phyloP scores from a whole-genome alignment of 352 stramenopile species.

The Globisporangium recalcitrans region DNA sequence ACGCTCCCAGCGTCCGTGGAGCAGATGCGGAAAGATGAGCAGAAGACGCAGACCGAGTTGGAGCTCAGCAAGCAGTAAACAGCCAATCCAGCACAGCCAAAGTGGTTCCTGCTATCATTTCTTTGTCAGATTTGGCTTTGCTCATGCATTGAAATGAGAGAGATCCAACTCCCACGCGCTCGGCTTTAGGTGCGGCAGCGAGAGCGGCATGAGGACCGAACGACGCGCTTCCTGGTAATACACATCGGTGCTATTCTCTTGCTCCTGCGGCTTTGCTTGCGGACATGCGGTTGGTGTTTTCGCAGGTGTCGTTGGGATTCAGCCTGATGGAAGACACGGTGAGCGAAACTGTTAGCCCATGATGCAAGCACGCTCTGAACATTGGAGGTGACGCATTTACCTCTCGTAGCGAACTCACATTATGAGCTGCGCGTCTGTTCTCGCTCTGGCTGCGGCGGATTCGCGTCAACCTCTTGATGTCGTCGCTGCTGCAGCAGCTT shows the following conservation, averaged over 20 bases:
- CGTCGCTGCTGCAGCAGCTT: neutral
- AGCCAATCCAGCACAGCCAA: neutral
- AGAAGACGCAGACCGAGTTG: neutral
- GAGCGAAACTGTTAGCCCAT: no score
- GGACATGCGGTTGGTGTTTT: neutral
- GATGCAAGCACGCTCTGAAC: no score
- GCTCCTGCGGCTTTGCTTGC: neutral
- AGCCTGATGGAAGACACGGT: neutral
- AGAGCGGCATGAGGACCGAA: conserved; percentile 2
- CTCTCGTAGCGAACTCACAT: neutral
- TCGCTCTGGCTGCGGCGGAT: neutral
- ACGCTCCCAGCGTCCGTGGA: conserved; percentile 49
- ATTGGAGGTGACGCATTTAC: neutral
- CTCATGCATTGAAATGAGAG: conserved; percentile 51
- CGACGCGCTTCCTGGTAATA: neutral
- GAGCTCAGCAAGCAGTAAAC: conserved; percentile 14
- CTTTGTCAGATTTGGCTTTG: neutral
- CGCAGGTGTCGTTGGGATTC: neutral
- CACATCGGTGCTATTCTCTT: neutral
- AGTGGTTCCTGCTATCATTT: no score
- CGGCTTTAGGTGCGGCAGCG: conserved; percentile 6
- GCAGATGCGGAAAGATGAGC: conserved; percentile 35
- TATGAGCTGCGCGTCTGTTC: neutral
- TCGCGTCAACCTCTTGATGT: neutral
- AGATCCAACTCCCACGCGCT: conserved; percentile 57